Evolutionary conservation across 805 yeast genomes (phyloP).

Genomic region (Clavispora santaluciae): DNA sequence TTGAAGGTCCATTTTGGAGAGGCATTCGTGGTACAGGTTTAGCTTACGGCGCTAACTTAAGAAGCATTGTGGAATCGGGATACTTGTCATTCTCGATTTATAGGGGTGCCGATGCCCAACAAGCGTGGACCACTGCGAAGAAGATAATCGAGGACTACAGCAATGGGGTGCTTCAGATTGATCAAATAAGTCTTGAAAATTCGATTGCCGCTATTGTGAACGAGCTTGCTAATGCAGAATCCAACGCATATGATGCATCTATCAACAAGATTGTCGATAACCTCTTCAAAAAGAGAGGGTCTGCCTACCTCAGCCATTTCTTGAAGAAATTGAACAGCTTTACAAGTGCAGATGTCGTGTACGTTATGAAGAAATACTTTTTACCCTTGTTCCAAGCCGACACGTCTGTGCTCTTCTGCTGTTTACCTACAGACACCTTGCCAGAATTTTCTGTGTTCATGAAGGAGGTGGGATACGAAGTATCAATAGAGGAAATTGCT

Average conservation of each 20-base stretch:
- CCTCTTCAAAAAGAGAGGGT: conserved; percentile 65
- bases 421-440: conserved; percentile 66
- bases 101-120: conserved; percentile 77
- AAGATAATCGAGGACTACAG: conserved; percentile 60
- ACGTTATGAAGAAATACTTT: conserved; percentile 54
- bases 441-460: conserved; percentile 46
- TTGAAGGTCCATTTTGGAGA: conserved; percentile 97
- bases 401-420: conserved; percentile 57
- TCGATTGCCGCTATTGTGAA: conserved; percentile 75
- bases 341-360: conserved; percentile 48
- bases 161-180: conserved; percentile 50
- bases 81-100: conserved; percentile 62
- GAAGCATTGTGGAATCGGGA: conserved; percentile 60
- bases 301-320: conserved; percentile 51
- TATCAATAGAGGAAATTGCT: conserved; percentile 45
- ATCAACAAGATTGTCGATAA: conserved; percentile 60
- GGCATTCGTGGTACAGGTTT: conserved; percentile 92
- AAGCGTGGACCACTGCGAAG: conserved; percentile 60
- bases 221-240: conserved; percentile 61
- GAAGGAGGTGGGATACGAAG: conserved; percentile 52
- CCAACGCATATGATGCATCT: conserved; percentile 64
- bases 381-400: conserved; percentile 57
- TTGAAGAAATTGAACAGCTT: conserved; percentile 50
- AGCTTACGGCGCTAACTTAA: conserved; percentile 78
- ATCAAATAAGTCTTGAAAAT: conserved; percentile 57